These are phyloP conservation scores for Verticillium nonalfalfae DNA, from an alignment of 2,329 filamentous ascomycete species.

Conservation along the genomic window DNA sequence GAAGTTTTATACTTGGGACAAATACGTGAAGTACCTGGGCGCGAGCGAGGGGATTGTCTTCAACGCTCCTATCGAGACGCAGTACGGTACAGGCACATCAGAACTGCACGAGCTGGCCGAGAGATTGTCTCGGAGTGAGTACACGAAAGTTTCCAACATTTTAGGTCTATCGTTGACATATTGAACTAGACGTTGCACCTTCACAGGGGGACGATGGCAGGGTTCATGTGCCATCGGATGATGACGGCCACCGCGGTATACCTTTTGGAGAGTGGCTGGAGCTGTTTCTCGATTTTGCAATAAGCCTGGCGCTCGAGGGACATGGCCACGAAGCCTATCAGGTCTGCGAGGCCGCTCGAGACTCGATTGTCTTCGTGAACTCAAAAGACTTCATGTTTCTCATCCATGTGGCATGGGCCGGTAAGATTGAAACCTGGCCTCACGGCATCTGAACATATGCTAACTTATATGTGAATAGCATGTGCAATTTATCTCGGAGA, in stretches of 20 bases:
- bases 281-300: conserved; percentile 80
- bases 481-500: conserved; percentile 81
- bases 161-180: not conserved
- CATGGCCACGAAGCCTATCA: conserved; percentile 70
- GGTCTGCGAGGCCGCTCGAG: conserved; percentile 69
- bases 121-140: conserved; percentile 46
- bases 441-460: not conserved
- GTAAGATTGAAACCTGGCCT: conserved; percentile 32
- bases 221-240: conserved; percentile 25
- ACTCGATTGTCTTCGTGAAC: conserved; percentile 78
- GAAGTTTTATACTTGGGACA: conserved; percentile 61
- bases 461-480: conserved; percentile 34
- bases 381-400: conserved; percentile 60
- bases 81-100: conserved; percentile 22
- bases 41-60: conserved; percentile 11
- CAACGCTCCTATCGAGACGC: conserved; percentile 9
- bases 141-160: conserved; percentile 17
- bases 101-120: conserved; percentile 51
- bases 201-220: conserved; percentile 6
- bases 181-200: conserved; percentile 23
- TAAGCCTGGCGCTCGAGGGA: conserved; percentile 64
- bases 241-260: conserved; percentile 62
- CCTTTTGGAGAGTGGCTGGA: conserved; percentile 82
- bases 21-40: conserved; percentile 55
- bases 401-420: conserved; percentile 72